Evolutionary conservation across 73 alveolate species (phyloP).

Genomic region (Uronychia binucleata): DNA sequence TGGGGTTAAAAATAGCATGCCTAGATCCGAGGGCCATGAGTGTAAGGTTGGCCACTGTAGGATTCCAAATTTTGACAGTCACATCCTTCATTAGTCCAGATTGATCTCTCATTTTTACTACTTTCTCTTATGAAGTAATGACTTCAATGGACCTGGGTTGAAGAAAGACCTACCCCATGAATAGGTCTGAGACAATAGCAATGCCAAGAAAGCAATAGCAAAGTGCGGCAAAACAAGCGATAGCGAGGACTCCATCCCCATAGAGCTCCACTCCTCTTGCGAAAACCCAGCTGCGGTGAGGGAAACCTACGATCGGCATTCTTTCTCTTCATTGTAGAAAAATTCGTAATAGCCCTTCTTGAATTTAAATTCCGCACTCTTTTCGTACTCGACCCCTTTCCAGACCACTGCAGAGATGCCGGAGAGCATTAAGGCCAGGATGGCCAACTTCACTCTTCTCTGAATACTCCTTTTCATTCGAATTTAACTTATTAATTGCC

Average conservation of each 20-base stretch:
- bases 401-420: too few relatives aligned
- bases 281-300: constrained; percentile 15
- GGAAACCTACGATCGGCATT: constrained; percentile 2
- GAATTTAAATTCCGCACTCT: too few relatives aligned
- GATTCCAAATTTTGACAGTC: constrained; percentile 75
- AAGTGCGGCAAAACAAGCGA: constrained; percentile 17
- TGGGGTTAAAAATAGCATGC: neutral
- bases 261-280: constrained; percentile 12
- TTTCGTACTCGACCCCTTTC: too few relatives aligned
- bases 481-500: too few relatives aligned
- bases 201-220: constrained; percentile 36
- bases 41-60: constrained; percentile 83
- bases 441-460: too few relatives aligned
- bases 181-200: constrained; percentile 63
- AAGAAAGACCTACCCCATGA: constrained; percentile 41
- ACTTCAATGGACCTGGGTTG: constrained; percentile 52
- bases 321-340: too few relatives aligned
- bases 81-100: constrained; percentile 2
- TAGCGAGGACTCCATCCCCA: neutral
- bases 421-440: too few relatives aligned
- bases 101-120: neutral
- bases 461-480: too few relatives aligned
- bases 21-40: constrained; percentile 77
- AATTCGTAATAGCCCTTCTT: too few relatives aligned
- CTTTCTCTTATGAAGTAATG: constrained; percentile 61